Evolutionary conservation across 2,329 filamentous ascomycete genomes (phyloP), one percentile per base, ranked within the genome.

Genomic region (Colletotrichum caudatum): DNA sequence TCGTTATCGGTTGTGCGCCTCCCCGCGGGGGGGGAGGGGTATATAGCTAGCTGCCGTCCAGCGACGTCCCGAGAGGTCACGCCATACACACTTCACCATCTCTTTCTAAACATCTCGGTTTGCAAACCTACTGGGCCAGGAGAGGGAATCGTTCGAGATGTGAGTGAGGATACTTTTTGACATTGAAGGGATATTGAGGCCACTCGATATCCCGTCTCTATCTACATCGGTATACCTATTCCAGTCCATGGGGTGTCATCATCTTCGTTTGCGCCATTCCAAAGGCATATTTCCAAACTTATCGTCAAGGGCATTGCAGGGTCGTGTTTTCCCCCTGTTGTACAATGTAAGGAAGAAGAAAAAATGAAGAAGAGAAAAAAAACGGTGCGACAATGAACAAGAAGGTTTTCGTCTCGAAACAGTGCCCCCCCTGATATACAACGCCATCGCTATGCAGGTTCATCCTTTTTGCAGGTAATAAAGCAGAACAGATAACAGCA

Each of bases 401-500:
- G 20, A 57, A 39, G 35, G 35, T 18, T n/a, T 35, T 41, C n/a
- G 11, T 26, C 12, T 54, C 20, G 1, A 16, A 58, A 58, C 60
- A 37, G 41, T 23, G 41, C 46, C 33, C 56, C 35, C n/a, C 46
- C 60, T 16, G 29, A 41, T 39, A 53, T 26, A 14, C 26, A 63
- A 63, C 60, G 60, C 60, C 60, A 14, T 63, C 60, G 60, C 60
- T 63, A 63, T 63, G 60, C 60, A 63, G 29, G 29, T 29, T 29
- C 7, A 3, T n/a, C n/a, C 26, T 62, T 18, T 37, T 26, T n/a
- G 33, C 23, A 20, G 16, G 39, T 35, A 51, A 37, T 5, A 29
- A 26, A 51, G 29, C 39, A 51, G n/a, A 50, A 51, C 20, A 3
- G 16, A 41, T 4, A 41, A 14, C 6, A 29, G 26, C 9, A 48